Evolutionary conservation across 2,329 filamentous ascomycete species (phyloP).

Genomic region (Lachnellula willkommii): DNA sequence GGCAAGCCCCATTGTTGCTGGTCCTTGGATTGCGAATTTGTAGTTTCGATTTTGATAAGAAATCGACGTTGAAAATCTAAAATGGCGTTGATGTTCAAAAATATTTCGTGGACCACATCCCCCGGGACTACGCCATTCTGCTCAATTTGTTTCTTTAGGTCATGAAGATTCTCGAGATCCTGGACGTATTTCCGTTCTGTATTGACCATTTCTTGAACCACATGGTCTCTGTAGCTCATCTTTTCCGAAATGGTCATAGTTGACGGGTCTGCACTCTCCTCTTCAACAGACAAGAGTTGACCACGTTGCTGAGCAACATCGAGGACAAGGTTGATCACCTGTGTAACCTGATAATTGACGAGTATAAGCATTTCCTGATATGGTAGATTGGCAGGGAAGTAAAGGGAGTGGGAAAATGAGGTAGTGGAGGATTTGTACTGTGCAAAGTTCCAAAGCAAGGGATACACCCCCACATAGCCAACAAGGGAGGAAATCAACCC

Average conservation of each 20-base stretch:
- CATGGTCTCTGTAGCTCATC: slow-evolving; percentile 74
- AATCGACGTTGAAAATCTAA: slow-evolving; percentile 94
- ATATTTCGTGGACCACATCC: slow-evolving; percentile 89
- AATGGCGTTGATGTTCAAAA: slow-evolving; percentile 91
- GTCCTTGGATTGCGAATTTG: slow-evolving; percentile 71
- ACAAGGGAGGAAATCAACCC: slow-evolving; percentile 14
- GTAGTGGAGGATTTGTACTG: neutral
- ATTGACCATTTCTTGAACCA: slow-evolving; percentile 85
- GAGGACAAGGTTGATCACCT: slow-evolving; percentile 86
- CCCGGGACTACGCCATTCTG: slow-evolving; percentile 83
- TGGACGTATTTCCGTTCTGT: slow-evolving; percentile 98
- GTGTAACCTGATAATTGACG: slow-evolving; percentile 57
- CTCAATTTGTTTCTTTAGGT: slow-evolving; percentile 84
- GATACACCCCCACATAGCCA: neutral
- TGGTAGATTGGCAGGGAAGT: neutral
- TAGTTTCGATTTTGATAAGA: slow-evolving; percentile 91
- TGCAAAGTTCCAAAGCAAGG: neutral
- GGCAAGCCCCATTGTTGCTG: slow-evolving; percentile 93
- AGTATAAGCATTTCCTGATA: neutral
- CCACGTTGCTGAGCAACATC: slow-evolving; percentile 78
- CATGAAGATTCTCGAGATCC: slow-evolving; percentile 88
- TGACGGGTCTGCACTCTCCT: slow-evolving; percentile 42
- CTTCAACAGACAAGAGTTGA: slow-evolving; percentile 58
- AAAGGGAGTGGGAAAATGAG: neutral
- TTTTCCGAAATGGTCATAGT: slow-evolving; percentile 48